Evolutionary conservation across 331 rosid genomes (phyloP).

Genomic region (Malus hybrid): DNA sequence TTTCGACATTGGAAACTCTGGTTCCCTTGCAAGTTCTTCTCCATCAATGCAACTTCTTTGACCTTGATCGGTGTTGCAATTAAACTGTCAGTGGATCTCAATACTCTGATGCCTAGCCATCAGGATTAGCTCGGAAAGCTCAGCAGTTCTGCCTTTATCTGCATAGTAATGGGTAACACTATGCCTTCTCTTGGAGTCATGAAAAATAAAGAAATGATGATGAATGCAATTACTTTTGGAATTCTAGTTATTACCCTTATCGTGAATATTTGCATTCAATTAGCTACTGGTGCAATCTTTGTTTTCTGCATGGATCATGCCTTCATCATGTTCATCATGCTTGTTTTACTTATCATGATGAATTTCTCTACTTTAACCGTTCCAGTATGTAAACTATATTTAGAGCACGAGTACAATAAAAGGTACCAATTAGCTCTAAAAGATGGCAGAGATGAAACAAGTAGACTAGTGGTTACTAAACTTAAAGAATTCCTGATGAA

Average conservation of each 20-base stretch:
- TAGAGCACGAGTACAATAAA: conserved; percentile 38
- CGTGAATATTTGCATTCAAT: conserved; percentile 68
- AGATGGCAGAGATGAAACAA: conserved; percentile 16
- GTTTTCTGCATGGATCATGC: conserved; percentile 61
- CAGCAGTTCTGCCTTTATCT: conserved; percentile 58
- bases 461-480: conserved; percentile 7
- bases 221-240: conserved; percentile 63
- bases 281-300: conserved; percentile 79
- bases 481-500: conserved; percentile 38
- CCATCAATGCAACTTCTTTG: conserved; percentile 76
- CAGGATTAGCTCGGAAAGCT: conserved; percentile 76
- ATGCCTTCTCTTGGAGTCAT: conserved; percentile 83
- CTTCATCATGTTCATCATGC: conserved; percentile 51
- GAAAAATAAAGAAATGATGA: conserved; percentile 47
- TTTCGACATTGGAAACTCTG: conserved; percentile 50
- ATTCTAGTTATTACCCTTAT: conserved; percentile 69
- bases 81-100: conserved; percentile 71
- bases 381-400: conserved; percentile 46
- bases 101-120: conserved; percentile 76
- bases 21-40: conserved; percentile 71
- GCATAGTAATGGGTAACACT: conserved; percentile 65
- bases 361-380: conserved; percentile 47
- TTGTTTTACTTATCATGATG: conserved; percentile 50
- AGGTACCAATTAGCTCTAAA: conserved; percentile 32
- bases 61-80: conserved; percentile 58